Evolutionary conservation across 208 protist genomes (phyloP).

Genomic region (Leishmania lainsoni): DNA sequence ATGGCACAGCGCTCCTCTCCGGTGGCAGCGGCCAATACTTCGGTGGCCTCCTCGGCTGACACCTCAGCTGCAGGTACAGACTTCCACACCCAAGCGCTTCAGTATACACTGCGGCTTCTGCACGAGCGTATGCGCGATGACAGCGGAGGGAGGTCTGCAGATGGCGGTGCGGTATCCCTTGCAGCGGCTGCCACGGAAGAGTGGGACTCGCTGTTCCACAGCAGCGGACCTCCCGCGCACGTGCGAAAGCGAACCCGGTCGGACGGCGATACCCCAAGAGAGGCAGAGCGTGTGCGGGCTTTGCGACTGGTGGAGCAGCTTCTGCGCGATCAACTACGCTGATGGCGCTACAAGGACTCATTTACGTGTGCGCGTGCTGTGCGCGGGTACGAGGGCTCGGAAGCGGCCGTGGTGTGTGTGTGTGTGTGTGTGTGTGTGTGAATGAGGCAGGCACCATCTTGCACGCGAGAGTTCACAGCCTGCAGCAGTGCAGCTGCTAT

Average conservation of each 20-base stretch:
- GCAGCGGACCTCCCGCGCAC: neutral
- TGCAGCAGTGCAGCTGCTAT: neutral
- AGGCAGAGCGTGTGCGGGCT: conserved; percentile 11
- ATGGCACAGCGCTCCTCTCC: neutral
- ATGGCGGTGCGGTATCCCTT: neutral
- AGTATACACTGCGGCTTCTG: conserved; percentile 23
- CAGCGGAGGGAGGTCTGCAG: neutral
- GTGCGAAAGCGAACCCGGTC: neutral
- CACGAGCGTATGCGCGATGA: conserved; percentile 4
- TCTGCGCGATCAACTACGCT: conserved; percentile 15
- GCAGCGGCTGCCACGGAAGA: neutral
- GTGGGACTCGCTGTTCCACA: neutral
- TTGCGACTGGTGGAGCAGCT: conserved; percentile 31
- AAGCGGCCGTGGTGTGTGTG: neutral
- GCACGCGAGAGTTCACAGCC: neutral
- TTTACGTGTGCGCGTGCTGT: too few species aligned
- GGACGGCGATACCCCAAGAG: too few species aligned
- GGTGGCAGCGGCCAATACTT: neutral
- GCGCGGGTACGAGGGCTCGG: neutral
- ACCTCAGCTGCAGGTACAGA: neutral
- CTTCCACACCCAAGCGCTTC: conserved; percentile 26
- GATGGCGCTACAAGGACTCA: neutral
- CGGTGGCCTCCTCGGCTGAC: neutral
- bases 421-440: neutral
- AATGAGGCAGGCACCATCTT: neutral